Evolutionary conservation across 306 rosid species (phyloP), one percentile per base, ranked within the genome.

Genomic region (Luffa aegyptiaca): DNA sequence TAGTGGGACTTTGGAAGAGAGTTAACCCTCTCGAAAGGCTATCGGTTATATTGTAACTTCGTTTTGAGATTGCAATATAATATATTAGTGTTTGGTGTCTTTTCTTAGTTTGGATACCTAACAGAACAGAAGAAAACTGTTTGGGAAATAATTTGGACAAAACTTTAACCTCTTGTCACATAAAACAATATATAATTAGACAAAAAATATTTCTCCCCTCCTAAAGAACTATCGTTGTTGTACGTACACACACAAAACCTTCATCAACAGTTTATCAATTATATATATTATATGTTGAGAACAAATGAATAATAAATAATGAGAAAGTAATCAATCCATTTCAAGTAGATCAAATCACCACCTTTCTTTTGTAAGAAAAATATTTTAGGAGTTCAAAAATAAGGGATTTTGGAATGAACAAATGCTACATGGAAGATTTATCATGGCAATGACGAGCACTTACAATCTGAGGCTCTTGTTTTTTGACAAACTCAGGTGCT

Each of bases 401-500:
- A n/a, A 26, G 31, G 31, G 1, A 41, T 68, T 65, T 68, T 8
- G 6, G 31, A 68, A 68, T 68, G 52, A 36, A 68, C 48, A 41
- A 42, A n/a, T 18, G 26, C 11, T 2, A 42, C 16, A 20, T 8
- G 35, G 36, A 41, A 69, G 53, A 69, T 41, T 69, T 33, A 80
- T 58, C 55, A 45, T 33, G 72, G 16, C 55, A 39, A 9, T 21
- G 52, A 48, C 42, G 18, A 83, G 41, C 79, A 84, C 90, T 86
- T 85, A 92, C 98, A 41, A 70, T 80, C 77, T 48, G 55, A 70
- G 31, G 8, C 55, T 86, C 96, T 31, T 75, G 82, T 78, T 81
- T 85, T 71, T 74, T 84, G 5, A 72, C 35, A 31, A 53, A 5
- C 35, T 78, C 88, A 79, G 85, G 81, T 53, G 82, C 51, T 51